Base-by-base conservation (phyloP, 208 protist genomes). In the Kentomonas sorsogonicus region DNA sequence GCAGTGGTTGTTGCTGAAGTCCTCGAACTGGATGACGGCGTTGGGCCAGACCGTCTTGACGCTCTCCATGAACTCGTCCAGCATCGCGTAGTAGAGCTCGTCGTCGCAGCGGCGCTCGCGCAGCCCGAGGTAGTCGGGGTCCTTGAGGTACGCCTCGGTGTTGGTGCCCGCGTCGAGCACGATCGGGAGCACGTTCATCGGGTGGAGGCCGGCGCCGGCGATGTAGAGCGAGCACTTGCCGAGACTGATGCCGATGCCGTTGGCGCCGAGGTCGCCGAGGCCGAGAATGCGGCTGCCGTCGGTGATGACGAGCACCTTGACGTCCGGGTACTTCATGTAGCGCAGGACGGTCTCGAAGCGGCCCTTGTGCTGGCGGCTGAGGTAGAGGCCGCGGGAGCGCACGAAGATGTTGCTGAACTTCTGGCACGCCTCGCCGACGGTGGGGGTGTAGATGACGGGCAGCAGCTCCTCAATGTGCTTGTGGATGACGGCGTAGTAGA, bases 201-300 rank as follows among this genome's bases (percentile, higher is more conserved):
- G 95, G 66, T 94, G 53, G 45, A 97, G 66, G 33, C 94, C 94
- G 18, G 75, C 93, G 20, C 65, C 93, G 27, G 92, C 93, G 38
- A 96, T 79, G 72, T 97, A 98, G 23, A 97, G 74, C 30, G 80
- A 85, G 58, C 85, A 83, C 75, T 97, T 98, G 36, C 96, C 96
- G 66, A 98, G 90, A 63, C 83, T 86, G 77, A 97, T 97, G 58
- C 92, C 95, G 62, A 98, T 93, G 40, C 97, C 97, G 72, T 98
- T 97, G 13, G 74, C 66, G 48, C 97, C 97, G 36, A 96, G 83
- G 55, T 95, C 89, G 50, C 93, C 95, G 18, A 98, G 74, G 43
- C 96, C 95, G 13, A 98, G 72, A 86, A 98, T 98, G 60, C 96
- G 84, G 16, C 79, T 86, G 65, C 96, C 96, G 65, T 98, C 96